A percentile compares a stretch with the other conserved stretches of the same genome.
phyloP scores from a whole-genome alignment of 1,284 basidiomycete species.

The Puccinia polysora region DNA sequence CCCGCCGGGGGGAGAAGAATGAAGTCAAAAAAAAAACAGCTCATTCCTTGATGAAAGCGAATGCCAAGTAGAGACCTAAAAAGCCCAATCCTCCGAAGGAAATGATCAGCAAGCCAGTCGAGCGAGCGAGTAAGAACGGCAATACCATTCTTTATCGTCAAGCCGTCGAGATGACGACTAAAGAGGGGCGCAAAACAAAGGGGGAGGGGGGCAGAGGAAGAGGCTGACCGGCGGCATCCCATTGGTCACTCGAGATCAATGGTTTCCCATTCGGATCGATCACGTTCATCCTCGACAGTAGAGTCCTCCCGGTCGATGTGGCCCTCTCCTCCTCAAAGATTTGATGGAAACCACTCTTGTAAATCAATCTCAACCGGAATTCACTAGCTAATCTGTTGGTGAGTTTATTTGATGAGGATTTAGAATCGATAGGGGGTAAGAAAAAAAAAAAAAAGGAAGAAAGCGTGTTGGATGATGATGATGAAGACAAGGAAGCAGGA shows the following conservation, averaged over 20 bases:
- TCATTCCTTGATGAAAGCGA: conserved; percentile 66
- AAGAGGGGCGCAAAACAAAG: neutral
- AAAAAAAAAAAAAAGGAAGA: neutral
- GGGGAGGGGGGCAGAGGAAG: neutral
- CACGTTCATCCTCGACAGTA: conserved; percentile 82
- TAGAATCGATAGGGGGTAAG: conserved; percentile 16
- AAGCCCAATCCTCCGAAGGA: too few species aligned
- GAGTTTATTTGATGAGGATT: neutral
- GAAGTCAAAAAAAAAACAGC: too few species aligned
- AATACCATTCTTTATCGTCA: neutral
- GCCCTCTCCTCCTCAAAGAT: conserved; percentile 73
- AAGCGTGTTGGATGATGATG: neutral
- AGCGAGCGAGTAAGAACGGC: neutral
- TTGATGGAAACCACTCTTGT: conserved; percentile 82
- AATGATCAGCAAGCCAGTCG: too few species aligned
- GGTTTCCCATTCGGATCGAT: conserved; percentile 75
- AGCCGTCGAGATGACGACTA: neutral
- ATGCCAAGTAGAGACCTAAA: conserved; percentile 74
- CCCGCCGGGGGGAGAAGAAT: too few species aligned
- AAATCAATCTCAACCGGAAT: conserved; percentile 69
- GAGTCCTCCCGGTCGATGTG: conserved; percentile 54
- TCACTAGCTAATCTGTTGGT: conserved; percentile 79
- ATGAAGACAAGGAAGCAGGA: neutral
- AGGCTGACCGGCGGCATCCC: conserved; percentile 76
- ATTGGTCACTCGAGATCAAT: conserved; percentile 84